Percentiles rank a stretch among this genome's conserved stretches.
These are phyloP conservation scores for Neofusicoccum umdonicola DNA, from an alignment of 2,329 filamentous ascomycete species.

Conservation along the genomic window DNA sequence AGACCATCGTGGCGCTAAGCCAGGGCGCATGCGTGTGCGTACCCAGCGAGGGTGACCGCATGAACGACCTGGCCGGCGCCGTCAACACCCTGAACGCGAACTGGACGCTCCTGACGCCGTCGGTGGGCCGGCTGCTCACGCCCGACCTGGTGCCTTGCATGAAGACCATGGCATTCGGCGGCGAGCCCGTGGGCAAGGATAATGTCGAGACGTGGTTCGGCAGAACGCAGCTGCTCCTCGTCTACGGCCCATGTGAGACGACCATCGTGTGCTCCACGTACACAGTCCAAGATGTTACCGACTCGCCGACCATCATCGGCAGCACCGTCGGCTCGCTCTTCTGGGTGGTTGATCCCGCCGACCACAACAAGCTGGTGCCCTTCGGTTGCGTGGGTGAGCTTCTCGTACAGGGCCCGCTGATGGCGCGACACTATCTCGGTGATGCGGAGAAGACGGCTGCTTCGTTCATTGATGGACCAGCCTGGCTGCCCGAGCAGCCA, in stretches of 20 bases:
- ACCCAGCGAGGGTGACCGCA: constrained; percentile 51
- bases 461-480: constrained; percentile 30
- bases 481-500: constrained; percentile 23
- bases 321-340: neutral
- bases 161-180: constrained; percentile 44
- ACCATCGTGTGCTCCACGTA: neutral
- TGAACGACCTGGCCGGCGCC: constrained; percentile 50
- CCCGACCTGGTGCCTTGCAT: constrained; percentile 46
- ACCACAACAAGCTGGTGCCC: constrained; percentile 32
- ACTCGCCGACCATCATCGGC: neutral
- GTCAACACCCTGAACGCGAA: constrained; percentile 53
- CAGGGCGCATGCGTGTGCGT: constrained; percentile 60
- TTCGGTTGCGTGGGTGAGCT: constrained; percentile 35
- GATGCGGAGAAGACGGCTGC: constrained; percentile 29
- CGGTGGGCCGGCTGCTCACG: constrained; percentile 52
- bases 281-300: neutral
- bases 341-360: constrained; percentile 34
- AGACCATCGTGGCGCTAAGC: constrained; percentile 55
- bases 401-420: constrained; percentile 33
- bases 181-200: constrained; percentile 37
- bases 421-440: constrained; percentile 36
- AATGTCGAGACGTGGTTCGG: neutral
- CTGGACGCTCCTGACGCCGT: constrained; percentile 57
- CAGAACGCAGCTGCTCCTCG: neutral
- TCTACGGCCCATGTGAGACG: neutral